Evolutionary conservation across 768 basidiomycete genomes (phyloP), one percentile per base, ranked within the genome.

Genomic region (Leccinellum luteum): DNA sequence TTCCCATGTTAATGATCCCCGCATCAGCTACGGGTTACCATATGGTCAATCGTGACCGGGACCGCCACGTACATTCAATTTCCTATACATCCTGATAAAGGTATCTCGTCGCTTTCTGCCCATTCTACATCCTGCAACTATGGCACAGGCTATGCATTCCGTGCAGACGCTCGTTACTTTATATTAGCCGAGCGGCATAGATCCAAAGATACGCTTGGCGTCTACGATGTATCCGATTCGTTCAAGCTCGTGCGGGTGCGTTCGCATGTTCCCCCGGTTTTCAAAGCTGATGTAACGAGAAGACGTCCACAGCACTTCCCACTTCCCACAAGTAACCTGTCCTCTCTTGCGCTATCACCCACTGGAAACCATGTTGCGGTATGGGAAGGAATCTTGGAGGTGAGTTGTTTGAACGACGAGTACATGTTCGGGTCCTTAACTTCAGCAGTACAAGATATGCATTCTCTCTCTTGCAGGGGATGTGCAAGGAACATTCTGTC

Each of bases 381-480:
- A 1, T 94, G 91, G 91, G 92, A 94, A 69, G 86, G 89, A 2
- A 81, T 87, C 10, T 72, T 93, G n/a, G 90, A 94, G 78, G 92
- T 90, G 60, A 27, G 77, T 57, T n/a, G 4, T n/a, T 41, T 41
- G 15, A 49, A 27, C 15, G 13, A 38, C 17, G 34, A 30, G 19
- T 38, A 3, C 23, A 44, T 53, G 38, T 52, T 38, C 38, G 38
- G 48, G 25, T 35, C 44, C 25, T 17, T 8, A 43, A 21, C 48
- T 13, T 27, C 17, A 32, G 23, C 61, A 94, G 92, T 93, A 89
- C 72, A 93, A 89, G 68, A 72, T 94, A 13, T 77, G 83, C 69
- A 76, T 94, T 15, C 64, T 92, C 51, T 84, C 86, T 1, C 78
- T 93, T 3, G 73, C 85, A 15, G 90, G 90, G 4, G 78, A 82